Evolutionary conservation across 169 alveolate genomes (phyloP), one percentile per base, ranked within the genome.

Genomic region (Plasmodium inui): DNA sequence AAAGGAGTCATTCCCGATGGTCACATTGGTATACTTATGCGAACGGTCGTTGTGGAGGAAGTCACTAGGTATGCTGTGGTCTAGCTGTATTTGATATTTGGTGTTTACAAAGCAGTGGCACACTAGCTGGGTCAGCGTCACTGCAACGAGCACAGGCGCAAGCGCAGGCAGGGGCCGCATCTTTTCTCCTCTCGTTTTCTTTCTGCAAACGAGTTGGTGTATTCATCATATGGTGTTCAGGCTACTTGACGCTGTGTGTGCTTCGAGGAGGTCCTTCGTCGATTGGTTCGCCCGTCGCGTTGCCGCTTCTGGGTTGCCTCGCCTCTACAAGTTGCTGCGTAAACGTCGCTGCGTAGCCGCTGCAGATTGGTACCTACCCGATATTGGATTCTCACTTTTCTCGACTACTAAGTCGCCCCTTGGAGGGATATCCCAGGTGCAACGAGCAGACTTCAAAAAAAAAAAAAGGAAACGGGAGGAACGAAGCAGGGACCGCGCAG

Each of bases 71-170:
- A 82, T 55, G 32, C 79, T 91, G 76, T 76, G 55, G 55, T 91
- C 95, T 72, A 91, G 28, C 46, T 91, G 95, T 19, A 91, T 55
- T 72, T 91, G 82, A 82, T 91, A 91, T 91, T 91, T 91, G 32
- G 91, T 91, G 61, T 82, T 91, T 30, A 91, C 73, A 32, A 91
- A 81, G 34, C 95, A 91, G 41, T 71, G 39, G 81, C 92, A 91
- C 34, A 82, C 79, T 73, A 91, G 41, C 55, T 72, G 73, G 76
- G 72, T 91, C 46, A 32, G 41, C 41, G 74, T 34, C 55, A 91
- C 39, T 71, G 76, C 70, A 91, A 91, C 80, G 32, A 46, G 84
- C n/a, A 50, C 32, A 71, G 73, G 73, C 92, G 76, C 84, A 55
- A 84, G 76, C 39, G 50, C 79, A 84, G 22, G 76, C 67, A 30